Evolutionary conservation across 2,329 filamentous ascomycete genomes (phyloP).

Genomic region (Phaeosphaeriaceae sp.): DNA sequence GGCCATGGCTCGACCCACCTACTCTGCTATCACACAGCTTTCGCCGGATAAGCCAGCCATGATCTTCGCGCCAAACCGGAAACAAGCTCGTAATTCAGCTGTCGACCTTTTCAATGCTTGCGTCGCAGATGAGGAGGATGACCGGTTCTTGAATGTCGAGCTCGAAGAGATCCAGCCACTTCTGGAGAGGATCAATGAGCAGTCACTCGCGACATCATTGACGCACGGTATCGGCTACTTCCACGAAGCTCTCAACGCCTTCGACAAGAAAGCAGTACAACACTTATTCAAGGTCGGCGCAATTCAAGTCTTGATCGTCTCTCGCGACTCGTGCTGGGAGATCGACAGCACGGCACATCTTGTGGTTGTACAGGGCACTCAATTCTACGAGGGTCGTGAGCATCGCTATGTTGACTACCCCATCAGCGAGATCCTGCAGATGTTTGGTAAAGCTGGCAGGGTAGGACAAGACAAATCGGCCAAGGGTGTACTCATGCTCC

Average conservation of each 20-base stretch:
- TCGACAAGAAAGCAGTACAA: slow-evolving; percentile 92
- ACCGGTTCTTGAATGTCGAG: slow-evolving; percentile 88
- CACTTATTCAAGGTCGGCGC: slow-evolving; percentile 89
- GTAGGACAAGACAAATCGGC: slow-evolving; percentile 79
- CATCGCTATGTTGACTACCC: slow-evolving; percentile 98
- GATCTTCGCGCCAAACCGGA: slow-evolving; percentile 90
- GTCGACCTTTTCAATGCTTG: slow-evolving; percentile 88
- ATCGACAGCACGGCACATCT: slow-evolving; percentile 86
- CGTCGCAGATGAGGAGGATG: slow-evolving; percentile 87
- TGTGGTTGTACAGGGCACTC: slow-evolving; percentile 95
- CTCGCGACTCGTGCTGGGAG: slow-evolving; percentile 95
- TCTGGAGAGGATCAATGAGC: slow-evolving; percentile 83
- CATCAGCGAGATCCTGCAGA: slow-evolving; percentile 91
- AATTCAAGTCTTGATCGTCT: slow-evolving; percentile 83
- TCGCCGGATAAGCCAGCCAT: slow-evolving; percentile 89
- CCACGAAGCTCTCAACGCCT: slow-evolving; percentile 87
- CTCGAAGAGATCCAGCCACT: slow-evolving; percentile 82
- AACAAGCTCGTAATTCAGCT: slow-evolving; percentile 88
- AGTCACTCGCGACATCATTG: slow-evolving; percentile 84
- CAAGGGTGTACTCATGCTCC: slow-evolving; percentile 95
- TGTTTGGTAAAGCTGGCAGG: slow-evolving; percentile 93
- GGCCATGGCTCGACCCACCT: slow-evolving; percentile 95
- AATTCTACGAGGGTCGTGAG: slow-evolving; percentile 95
- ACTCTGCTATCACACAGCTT: slow-evolving; percentile 85
- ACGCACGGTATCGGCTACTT: slow-evolving; percentile 97